These are phyloP conservation scores for Solanum hybrid DNA, from an alignment of 305 asterid genomes.

Conservation along the genomic window DNA sequence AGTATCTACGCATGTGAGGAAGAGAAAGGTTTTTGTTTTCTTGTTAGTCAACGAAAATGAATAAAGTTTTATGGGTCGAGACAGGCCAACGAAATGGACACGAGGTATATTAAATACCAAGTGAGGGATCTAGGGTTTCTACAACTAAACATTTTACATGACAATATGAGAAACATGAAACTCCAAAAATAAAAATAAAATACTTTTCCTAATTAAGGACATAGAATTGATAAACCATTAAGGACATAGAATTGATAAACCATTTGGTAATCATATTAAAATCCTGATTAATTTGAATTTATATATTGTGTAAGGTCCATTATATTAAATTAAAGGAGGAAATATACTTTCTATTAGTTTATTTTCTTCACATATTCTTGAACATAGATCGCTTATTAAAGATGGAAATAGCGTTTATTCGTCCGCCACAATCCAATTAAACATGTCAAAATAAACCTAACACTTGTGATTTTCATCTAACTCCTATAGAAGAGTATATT, in stretches of 20 bases:
- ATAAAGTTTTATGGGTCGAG: background rate
- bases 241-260: background rate
- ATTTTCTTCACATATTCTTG: background rate
- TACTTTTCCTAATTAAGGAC: background rate
- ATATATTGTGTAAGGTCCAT: background rate
- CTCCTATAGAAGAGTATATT: background rate
- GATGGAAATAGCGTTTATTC: fast-evolving
- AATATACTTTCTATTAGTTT: background rate
- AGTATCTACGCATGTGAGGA: background rate
- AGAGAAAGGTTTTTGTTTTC: background rate
- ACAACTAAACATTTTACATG: background rate
- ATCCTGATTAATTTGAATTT: background rate
- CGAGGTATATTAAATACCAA: background rate
- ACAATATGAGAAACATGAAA: background rate
- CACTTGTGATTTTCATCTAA: background rate
- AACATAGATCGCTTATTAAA: background rate
- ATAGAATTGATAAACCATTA: background rate
- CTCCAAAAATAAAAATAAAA: background rate
- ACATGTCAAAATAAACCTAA: background rate
- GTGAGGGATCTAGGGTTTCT: background rate
- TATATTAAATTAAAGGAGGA: background rate
- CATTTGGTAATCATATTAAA: background rate
- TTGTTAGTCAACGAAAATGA: background rate
- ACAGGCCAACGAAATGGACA: background rate
- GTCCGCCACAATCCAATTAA: background rate